Evolutionary conservation across 305 asterid species (phyloP).

Genomic region (Rubia balearica): DNA sequence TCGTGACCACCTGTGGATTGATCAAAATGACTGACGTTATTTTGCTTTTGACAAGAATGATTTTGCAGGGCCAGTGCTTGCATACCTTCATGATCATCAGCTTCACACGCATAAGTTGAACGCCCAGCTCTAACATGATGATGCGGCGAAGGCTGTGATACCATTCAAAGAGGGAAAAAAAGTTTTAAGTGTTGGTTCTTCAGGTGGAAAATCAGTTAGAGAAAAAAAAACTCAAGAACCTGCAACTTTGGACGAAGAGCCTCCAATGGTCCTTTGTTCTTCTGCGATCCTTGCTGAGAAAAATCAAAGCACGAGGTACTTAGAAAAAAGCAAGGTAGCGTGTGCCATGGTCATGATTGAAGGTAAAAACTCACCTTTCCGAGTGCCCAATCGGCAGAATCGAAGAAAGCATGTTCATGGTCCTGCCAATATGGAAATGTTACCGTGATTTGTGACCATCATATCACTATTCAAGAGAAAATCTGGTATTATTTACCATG

Average conservation of each 20-base stretch:
- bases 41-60: too few relatives aligned
- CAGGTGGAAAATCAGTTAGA: neutral
- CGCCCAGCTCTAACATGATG: constrained; percentile 51
- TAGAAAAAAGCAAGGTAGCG: too few relatives aligned
- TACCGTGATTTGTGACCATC: too few relatives aligned
- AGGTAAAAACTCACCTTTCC: constrained; percentile 44
- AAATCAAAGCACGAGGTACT: neutral
- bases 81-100: constrained; percentile 41
- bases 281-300: constrained; percentile 45
- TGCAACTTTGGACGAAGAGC: constrained; percentile 76
- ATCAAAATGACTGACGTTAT: too few relatives aligned
- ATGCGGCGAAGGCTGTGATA: constrained; percentile 69
- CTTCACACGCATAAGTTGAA: constrained; percentile 48
- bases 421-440: constrained; percentile 32
- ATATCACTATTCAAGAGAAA: too few relatives aligned
- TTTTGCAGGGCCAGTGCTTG: neutral
- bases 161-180: neutral
- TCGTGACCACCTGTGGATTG: neutral
- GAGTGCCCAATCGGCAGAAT: constrained; percentile 92
- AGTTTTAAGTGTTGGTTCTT: neutral
- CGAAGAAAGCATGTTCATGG: constrained; percentile 77
- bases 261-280: constrained; percentile 68
- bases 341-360: neutral
- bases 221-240: constrained; percentile 29
- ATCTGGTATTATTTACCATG: constrained; percentile 30